Evolutionary conservation across 1,284 basidiomycete genomes (phyloP).

Genomic region (Ganoderma meredithae): DNA sequence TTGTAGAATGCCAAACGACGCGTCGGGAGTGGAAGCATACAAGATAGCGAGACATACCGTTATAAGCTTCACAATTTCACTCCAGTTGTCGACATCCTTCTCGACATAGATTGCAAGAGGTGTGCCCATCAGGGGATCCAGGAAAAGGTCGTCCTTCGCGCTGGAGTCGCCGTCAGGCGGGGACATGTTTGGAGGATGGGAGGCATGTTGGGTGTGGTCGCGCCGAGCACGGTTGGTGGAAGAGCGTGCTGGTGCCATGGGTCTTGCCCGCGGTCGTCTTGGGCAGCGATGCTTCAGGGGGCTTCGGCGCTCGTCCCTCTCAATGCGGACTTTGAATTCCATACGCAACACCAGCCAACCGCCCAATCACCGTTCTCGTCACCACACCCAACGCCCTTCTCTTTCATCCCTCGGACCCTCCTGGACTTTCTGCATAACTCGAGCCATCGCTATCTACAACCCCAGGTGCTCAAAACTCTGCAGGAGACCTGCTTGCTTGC

Average conservation of each 20-base stretch:
- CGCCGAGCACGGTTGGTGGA: constrained; percentile 56
- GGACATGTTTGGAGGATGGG: constrained; percentile 36
- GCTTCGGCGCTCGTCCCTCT: constrained; percentile 25
- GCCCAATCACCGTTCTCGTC: not conserved
- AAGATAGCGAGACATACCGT: constrained; percentile 53
- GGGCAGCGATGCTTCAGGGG: constrained; percentile 48
- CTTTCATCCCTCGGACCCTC: not conserved
- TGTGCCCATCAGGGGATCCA: constrained; percentile 81
- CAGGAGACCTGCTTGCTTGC: no score
- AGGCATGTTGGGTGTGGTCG: constrained; percentile 39
- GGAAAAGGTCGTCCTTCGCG: constrained; percentile 57
- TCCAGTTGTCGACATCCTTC: constrained; percentile 77
- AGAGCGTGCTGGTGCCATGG: constrained; percentile 76
- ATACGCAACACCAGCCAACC: constrained; percentile 20
- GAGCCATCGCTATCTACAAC: not conserved
- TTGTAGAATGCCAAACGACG: constrained; percentile 16
- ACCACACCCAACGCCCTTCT: not conserved
- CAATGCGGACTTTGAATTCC: constrained; percentile 37
- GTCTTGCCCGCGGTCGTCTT: constrained; percentile 59
- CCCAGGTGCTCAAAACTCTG: not conserved
- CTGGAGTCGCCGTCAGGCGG: constrained; percentile 39
- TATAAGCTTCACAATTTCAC: constrained; percentile 66
- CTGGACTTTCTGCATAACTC: not conserved
- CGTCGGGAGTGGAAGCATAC: constrained; percentile 22
- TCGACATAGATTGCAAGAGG: constrained; percentile 79